Percentiles rank a stretch among this genome's conserved stretches.
Evolutionary conservation across 495 filamentous ascomycete genomes (phyloP).

Genomic region (Elasticomyces elasticus): DNA sequence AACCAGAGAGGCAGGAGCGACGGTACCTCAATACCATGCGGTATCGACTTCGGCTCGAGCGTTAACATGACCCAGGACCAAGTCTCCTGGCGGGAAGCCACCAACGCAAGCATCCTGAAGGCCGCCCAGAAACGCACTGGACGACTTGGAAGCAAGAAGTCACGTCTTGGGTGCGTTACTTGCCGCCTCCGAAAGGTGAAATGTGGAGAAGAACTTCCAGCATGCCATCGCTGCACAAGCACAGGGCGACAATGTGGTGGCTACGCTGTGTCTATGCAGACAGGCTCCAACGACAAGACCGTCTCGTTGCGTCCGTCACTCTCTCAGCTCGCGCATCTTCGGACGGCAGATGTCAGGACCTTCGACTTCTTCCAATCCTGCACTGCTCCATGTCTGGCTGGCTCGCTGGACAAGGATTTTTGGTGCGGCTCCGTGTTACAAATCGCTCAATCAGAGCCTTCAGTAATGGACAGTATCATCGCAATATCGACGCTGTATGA

Average conservation of each 20-base stretch:
- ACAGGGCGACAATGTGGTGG: slow-evolving; percentile 5
- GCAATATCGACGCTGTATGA: slow-evolving; percentile 12
- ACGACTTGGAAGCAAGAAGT: slow-evolving; percentile 5
- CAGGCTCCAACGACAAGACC: too few relatives aligned
- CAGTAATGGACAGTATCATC: slow-evolving; percentile 2
- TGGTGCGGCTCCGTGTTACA: slow-evolving; percentile 6
- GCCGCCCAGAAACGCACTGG: neutral
- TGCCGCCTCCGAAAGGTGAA: slow-evolving; percentile 12
- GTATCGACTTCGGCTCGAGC: too few relatives aligned
- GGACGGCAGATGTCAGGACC: neutral
- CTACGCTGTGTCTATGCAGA: neutral
- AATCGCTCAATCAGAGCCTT: slow-evolving; percentile 2
- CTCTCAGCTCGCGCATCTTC: neutral
- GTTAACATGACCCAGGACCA: neutral
- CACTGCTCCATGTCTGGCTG: neutral
- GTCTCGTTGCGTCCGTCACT: neutral
- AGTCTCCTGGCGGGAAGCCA: neutral
- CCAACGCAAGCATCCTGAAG: neutral
- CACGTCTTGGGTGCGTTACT: slow-evolving; percentile 6
- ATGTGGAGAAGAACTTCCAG: slow-evolving; percentile 8
- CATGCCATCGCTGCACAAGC: slow-evolving; percentile 9
- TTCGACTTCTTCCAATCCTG: slow-evolving; percentile 5
- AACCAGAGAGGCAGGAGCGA: too few relatives aligned
- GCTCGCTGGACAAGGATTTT: slow-evolving; percentile 4
- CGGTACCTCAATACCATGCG: too few relatives aligned